Base-by-base conservation (phyloP, 371 early-diverging fungal species). In the Mortierella polycephala region DNA sequence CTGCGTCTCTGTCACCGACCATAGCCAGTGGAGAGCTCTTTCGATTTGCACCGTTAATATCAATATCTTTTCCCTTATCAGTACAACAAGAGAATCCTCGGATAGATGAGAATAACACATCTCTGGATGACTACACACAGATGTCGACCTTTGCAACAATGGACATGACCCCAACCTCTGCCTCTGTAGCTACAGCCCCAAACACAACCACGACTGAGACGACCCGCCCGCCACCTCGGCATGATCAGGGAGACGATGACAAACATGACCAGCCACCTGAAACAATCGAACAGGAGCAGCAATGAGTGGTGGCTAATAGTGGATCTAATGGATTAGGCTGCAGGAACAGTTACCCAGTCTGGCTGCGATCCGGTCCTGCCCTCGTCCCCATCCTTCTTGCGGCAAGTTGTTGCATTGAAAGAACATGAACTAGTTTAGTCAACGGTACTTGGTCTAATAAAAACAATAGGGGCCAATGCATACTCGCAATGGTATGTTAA, bases 1-100 rank as follows among this genome's bases (percentile, higher is more conserved):
- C 18, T 47, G n/a, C 63, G 37, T 54, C 66, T 0, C 37, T 40
- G 41, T 42, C 41, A 8, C 67, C 62, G n/a, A 42, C 40, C 23
- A 13, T 14, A 51, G 30, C 54, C 16, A 62, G 37, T 54, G 52
- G 52, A 23, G 63, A 52, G 21, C 30, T 62, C 18, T 18, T 52
- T 14, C 54, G 54, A 30, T 53, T 54, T 54, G 20, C 54, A 12
- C 16, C 53, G 53, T 11, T 52, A 2, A 4, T 53, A 14, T 16
- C 61, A 5, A 23, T 58, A 0, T 13, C 41, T 11, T 39, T 23
- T 14, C 14, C 57, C 12, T 45, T 20, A 7, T 7, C 30, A 30
- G 4, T 30, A 30, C 30, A 30, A 30, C 30, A 30, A 30, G 30
- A 30, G 30, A 30, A 4, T 30, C 30, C 30, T 30, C 30, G 4